Base-by-base conservation (phyloP, 148 eudicot species). In the Salicornia ramosissima region DNA sequence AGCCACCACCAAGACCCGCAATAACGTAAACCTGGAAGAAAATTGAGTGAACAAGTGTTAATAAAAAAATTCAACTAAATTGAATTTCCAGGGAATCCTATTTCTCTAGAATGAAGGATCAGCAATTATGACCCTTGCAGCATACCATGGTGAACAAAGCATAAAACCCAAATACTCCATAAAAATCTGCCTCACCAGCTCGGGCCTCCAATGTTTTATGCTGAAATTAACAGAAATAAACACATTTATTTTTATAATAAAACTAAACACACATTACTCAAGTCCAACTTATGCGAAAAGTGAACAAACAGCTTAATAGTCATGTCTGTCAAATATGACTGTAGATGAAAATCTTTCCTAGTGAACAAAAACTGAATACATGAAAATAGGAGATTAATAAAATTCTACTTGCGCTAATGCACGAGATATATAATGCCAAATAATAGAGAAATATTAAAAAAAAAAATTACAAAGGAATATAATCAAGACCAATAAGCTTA, bases 121-220 rank as follows among this genome's bases (percentile, higher is more conserved):
- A 69, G 58, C 36, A 71, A 52, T n/a, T 50, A 22, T n/a, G 43
- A 40, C 40, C 36, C 19, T 6, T 42, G 31, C 57, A 19, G 74
- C 89, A 77, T 78, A 94, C 99, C 93, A 85, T 58, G 31, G 91
- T 91, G 16, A 87, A 55, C 53, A 87, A 45, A 68, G 93, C 80
- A 80, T 94, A 94, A 62, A 77, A 82, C 57, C 97, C 99, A 86
- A 83, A 94, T 60, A 89, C 93, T 82, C 99, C 99, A 97, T 92
- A 94, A 77, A 91, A 91, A 72, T 84, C 80, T 65, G 85, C 86
- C 78, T 87, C 92, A 58, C 75, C 82, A 69, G 68, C 86, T 69
- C 80, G 77, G 53, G 80, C 88, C 97, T 94, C 86, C 75, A 83
- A 75, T 40, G 66, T 58, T 58, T 61, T 67, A 21, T 25, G 62